These are phyloP conservation scores for Wilhelminamyces savonicus DNA, from an alignment of 805 yeast genomes.

Conservation along the genomic window DNA sequence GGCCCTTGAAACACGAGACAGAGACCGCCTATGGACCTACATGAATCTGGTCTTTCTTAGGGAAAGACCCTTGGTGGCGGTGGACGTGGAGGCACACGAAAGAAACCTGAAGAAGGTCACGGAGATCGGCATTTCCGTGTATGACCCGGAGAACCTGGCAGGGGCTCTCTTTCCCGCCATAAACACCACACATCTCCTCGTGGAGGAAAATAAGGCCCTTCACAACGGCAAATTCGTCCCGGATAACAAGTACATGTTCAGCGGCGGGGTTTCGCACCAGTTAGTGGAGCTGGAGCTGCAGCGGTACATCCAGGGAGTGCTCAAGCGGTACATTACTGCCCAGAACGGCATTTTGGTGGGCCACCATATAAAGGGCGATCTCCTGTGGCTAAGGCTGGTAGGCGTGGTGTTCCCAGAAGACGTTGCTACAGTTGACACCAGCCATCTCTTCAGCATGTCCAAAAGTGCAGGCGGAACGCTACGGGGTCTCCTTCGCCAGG, in stretches of 20 bases:
- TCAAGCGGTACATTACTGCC: constrained; percentile 10
- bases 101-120: constrained; percentile 9
- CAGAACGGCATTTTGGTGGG: constrained; percentile 12
- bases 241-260: constrained; percentile 13
- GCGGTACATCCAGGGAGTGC: constrained; percentile 4
- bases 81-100: constrained; percentile 24
- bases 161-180: constrained; percentile 11
- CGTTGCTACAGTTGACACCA: constrained; percentile 14
- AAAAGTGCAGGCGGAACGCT: constrained; percentile 34
- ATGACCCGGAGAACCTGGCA: constrained; percentile 13
- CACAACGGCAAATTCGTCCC: constrained; percentile 15
- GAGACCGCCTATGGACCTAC: no score
- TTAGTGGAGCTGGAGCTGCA: constrained; percentile 6
- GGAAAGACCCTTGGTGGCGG: constrained; percentile 15
- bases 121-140: constrained; percentile 19
- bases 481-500: constrained; percentile 38
- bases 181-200: constrained; percentile 13
- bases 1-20: no score
- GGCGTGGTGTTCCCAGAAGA: constrained; percentile 4
- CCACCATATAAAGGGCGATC: no score
- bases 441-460: constrained; percentile 8
- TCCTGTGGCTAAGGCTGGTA: constrained; percentile 4
- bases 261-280: constrained; percentile 16
- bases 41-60: constrained; percentile 17
- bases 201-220: constrained; percentile 10